Base-by-base conservation (phyloP, 495 filamentous ascomycete genomes). In the Penicillium salamii region DNA sequence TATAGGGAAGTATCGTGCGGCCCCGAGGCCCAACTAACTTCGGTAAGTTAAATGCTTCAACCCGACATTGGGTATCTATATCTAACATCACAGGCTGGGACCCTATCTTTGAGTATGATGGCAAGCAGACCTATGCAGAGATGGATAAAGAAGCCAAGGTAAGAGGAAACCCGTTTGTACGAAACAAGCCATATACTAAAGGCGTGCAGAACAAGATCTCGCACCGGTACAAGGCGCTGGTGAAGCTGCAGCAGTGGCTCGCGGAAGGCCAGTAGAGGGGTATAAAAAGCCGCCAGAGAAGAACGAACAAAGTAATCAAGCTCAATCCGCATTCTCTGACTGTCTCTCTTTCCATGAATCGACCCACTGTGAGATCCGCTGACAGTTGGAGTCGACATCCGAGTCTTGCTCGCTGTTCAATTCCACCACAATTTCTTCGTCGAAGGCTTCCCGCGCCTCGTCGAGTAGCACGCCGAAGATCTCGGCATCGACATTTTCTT, bases 401-500 rank as follows among this genome's bases (percentile, higher is more conserved):
- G 87, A 87, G 12, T 82, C 75, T 38, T 78, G 76, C 56, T 95
- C 84, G 65, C 95, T 97, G 66, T 74, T 81, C 63, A 99, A 72
- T 66, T 97, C 92, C 5, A 99, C 88, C 24, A 97, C 84, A 49
- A 92, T 87, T 63, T 93, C 87, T 70, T 86, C 83, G 49, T 91
- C 86, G 59, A 90, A 99, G 38, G 86, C 78, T 45, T 95, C 90
- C 38, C 82, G 77, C 23, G 93, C 95, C 71, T 99, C 95, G 49
- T 97, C 86, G 7, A 95, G 68, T 23, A 99, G 74, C 45, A 96
- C 87, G 56, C 96, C 87, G 83, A 97, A 97, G 61, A 99, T 99
- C 75, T 99, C 95, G 23, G 89, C 84, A 70, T 97, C 95, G 31
- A 99, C 66, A 63, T 99, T 99, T 66, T 97, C 93, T 63, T 97